Conservation (phyloP, 805 yeast species). For the Ogataea chonburiensis region DNA sequence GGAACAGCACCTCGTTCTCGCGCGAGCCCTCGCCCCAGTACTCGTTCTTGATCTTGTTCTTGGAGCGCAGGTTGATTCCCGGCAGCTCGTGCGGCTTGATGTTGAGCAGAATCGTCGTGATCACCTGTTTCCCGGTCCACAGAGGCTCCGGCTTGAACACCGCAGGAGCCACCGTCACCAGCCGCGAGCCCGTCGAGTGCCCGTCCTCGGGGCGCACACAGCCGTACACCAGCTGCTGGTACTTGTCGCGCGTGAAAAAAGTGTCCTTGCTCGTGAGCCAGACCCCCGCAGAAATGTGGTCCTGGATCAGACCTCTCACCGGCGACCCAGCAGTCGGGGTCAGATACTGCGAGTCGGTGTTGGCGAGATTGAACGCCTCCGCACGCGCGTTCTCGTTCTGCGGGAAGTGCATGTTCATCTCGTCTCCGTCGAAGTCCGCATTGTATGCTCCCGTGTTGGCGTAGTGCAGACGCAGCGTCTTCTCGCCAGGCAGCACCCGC, state of each 20-base stretch:
- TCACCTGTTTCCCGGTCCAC: slow-evolving; percentile 98
- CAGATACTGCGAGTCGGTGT: slow-evolving; percentile 94
- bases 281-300: slow-evolving; percentile 97
- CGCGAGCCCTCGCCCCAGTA: slow-evolving; percentile 87
- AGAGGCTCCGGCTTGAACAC: slow-evolving; percentile 80
- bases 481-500: slow-evolving; percentile 94
- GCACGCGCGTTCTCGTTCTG: slow-evolving; percentile 97
- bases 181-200: slow-evolving; percentile 67
- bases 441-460: slow-evolving; percentile 99
- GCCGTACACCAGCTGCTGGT: slow-evolving; percentile 91
- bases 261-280: slow-evolving; percentile 95
- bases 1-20: slow-evolving; percentile 85
- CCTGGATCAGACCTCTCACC: slow-evolving; percentile 97
- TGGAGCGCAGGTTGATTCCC: slow-evolving; percentile 80
- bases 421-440: slow-evolving; percentile 99
- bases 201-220: slow-evolving; percentile 98
- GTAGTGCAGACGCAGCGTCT: slow-evolving; percentile 92
- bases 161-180: slow-evolving; percentile 87
- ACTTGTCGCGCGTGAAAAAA: slow-evolving; percentile 85
- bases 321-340: slow-evolving; percentile 99
- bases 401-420: slow-evolving; percentile 99
- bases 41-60: slow-evolving; percentile 88
- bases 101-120: slow-evolving; percentile 86
- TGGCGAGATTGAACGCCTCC: slow-evolving; percentile 91
- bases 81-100: slow-evolving; percentile 86